Conservation (phyloP, 768 basidiomycete genomes). For the Pleurotus sapidus region DNA sequence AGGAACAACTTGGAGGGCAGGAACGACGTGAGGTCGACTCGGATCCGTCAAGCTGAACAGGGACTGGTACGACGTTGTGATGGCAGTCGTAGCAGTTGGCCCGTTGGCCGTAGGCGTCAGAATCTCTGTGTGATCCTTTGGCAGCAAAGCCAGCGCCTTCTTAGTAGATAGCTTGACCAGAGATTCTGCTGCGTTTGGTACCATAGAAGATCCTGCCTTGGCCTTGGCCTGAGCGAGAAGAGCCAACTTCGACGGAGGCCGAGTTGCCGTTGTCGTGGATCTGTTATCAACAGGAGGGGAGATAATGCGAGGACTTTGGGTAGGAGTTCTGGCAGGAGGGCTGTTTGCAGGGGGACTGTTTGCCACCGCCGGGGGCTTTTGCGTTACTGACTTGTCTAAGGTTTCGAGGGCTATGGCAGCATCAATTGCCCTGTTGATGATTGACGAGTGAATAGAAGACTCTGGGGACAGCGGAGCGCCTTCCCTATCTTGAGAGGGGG, state of each 20-base stretch:
- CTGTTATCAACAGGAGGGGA: conserved; percentile 1
- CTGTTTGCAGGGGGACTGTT: not conserved
- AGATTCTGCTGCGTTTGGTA: not conserved
- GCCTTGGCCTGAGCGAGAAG: conserved; percentile 64
- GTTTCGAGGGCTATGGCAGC: conserved; percentile 66
- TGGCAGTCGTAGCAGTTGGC: conserved; percentile 77
- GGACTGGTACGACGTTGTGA: conserved; percentile 78
- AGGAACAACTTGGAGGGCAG: conserved; percentile 42
- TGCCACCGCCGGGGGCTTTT: conserved; percentile 5
- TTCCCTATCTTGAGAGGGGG: conserved; percentile 20
- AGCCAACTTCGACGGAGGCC: conserved; percentile 69
- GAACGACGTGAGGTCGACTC: conserved; percentile 35
- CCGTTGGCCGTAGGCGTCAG: conserved; percentile 81
- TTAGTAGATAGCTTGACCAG: conserved; percentile 6
- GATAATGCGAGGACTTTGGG: conserved; percentile 11
- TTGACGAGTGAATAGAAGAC: conserved; percentile 34
- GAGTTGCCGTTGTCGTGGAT: conserved; percentile 12
- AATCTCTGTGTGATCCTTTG: conserved; percentile 61
- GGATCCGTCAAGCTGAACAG: conserved; percentile 61
- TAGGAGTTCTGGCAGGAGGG: conserved; percentile 16
- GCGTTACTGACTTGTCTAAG: conserved; percentile 32
- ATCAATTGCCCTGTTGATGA: conserved; percentile 63
- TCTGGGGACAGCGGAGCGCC: conserved; percentile 39
- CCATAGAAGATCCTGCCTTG: conserved; percentile 23
- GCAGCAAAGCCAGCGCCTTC: conserved; percentile 29